Evolutionary conservation across 78 protist genomes (phyloP).

Genomic region (Protostelium mycophagum): DNA sequence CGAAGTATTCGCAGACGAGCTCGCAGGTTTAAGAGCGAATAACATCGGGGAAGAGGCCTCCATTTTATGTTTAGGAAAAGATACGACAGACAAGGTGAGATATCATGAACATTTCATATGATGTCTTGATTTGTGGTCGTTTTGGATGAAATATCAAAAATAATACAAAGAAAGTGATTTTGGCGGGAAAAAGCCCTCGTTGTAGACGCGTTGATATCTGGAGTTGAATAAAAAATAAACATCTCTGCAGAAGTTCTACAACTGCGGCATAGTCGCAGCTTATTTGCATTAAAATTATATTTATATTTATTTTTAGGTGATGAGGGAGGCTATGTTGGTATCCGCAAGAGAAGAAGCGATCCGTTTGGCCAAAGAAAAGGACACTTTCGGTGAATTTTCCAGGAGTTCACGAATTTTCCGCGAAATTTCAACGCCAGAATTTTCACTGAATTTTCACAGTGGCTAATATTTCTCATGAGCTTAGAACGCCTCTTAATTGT

Average conservation of each 20-base stretch:
- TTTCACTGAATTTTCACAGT: too few species aligned
- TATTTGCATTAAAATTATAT: too few species aligned
- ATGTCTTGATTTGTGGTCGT: too few species aligned
- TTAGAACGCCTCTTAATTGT: conserved; percentile 39
- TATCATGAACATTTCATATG: too few species aligned
- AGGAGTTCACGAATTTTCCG: neutral
- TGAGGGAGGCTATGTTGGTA: neutral
- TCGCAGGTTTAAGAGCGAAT: neutral
- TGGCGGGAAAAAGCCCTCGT: too few species aligned
- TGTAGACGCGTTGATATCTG: too few species aligned
- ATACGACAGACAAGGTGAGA: neutral
- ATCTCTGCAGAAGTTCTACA: too few species aligned
- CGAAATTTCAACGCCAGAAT: neutral
- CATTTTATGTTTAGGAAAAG: neutral
- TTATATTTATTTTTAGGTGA: neutral
- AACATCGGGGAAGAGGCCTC: neutral
- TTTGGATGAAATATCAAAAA: too few species aligned
- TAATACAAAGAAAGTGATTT: too few species aligned
- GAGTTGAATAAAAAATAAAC: too few species aligned
- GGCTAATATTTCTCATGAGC: conserved; percentile 38
- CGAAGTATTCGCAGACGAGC: neutral
- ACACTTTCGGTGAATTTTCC: neutral
- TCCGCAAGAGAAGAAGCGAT: neutral
- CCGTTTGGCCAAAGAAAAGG: neutral
- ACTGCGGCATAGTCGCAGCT: too few species aligned